phyloP scores from a whole-genome alignment of 176 grass and related monocot genomes.

The Oryza coarctata region DNA sequence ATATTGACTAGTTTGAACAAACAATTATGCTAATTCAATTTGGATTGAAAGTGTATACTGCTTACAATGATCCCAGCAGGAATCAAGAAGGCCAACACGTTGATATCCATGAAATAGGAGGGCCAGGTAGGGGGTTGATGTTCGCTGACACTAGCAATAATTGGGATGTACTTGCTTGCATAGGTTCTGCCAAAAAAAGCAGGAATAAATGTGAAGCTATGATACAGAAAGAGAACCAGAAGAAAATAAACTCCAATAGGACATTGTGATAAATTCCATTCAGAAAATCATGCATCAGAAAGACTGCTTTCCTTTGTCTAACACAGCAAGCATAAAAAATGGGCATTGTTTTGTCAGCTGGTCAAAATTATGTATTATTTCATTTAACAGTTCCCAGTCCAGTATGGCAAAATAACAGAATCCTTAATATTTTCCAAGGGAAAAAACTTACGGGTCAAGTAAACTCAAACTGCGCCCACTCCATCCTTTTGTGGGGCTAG shows the following conservation, averaged over 20 bases:
- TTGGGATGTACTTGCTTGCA: constrained; percentile 99
- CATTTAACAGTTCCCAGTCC: not conserved
- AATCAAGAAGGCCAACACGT: constrained; percentile 94
- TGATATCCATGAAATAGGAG: constrained; percentile 99
- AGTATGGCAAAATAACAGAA: not conserved
- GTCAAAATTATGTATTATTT: constrained; percentile 11
- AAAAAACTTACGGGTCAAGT: constrained; percentile 88
- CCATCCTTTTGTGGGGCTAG: constrained; percentile 99
- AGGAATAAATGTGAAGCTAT: not conserved
- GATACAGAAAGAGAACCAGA: constrained; percentile 24
- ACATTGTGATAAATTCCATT: not conserved
- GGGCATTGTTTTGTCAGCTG: not conserved
- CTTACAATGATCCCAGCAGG: constrained; percentile 98
- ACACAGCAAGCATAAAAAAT: constrained; percentile 16
- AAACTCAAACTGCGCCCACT: constrained; percentile 99
- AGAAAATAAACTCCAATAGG: constrained; percentile 5
- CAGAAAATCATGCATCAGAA: not conserved
- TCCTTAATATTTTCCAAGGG: not conserved
- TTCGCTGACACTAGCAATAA: constrained; percentile 99
- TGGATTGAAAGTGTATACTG: constrained; percentile 23
- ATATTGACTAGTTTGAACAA: constrained; percentile 29
- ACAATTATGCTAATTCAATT: not conserved
- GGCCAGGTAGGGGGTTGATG: constrained; percentile 99
- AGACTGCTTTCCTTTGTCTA: constrained; percentile 1
- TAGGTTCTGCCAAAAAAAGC: constrained; percentile 75